Conservation (phyloP, 2,329 filamentous ascomycete genomes). For the Cladosporium sp. region DNA sequence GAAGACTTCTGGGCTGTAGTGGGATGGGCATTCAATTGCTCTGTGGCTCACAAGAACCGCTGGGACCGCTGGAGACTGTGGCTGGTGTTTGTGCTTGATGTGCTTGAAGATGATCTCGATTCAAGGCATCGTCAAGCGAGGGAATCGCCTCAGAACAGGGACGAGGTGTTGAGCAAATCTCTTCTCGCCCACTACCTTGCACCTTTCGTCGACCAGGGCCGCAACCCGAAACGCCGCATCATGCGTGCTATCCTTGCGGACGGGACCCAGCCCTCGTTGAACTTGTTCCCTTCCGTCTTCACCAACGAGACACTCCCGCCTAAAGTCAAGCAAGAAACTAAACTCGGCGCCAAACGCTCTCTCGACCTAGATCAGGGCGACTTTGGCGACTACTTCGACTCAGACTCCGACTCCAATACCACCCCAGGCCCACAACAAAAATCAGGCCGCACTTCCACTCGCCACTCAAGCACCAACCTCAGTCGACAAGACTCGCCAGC, state of each 20-base stretch:
- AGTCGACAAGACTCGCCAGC: conserved; percentile 44
- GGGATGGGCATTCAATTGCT: conserved; percentile 94
- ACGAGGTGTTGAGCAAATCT: conserved; percentile 50
- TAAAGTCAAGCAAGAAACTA: conserved; percentile 54
- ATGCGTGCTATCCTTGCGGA: conserved; percentile 69
- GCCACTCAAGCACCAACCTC: conserved; percentile 42
- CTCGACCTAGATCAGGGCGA: conserved; percentile 57
- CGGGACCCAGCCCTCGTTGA: conserved; percentile 55
- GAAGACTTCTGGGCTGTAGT: conserved; percentile 87
- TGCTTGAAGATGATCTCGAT: conserved; percentile 60
- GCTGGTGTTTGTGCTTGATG: conserved; percentile 77
- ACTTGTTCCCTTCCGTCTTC: conserved; percentile 67
- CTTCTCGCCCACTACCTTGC: conserved; percentile 64
- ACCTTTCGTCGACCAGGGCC: conserved; percentile 43
- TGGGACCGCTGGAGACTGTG: conserved; percentile 83
- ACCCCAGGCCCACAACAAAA: conserved; percentile 41
- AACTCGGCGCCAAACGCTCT: conserved; percentile 56
- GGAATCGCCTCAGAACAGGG: conserved; percentile 25
- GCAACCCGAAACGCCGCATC: conserved; percentile 54
- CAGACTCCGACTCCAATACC: conserved; percentile 27
- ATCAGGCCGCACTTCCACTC: conserved; percentile 60
- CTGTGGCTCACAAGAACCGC: conserved; percentile 67
- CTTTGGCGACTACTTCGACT: conserved; percentile 40
- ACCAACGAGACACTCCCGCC: conserved; percentile 61
- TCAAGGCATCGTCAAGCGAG: conserved; percentile 17